Evolutionary conservation across 139 green algal species (phyloP).

Genomic region (Picochlorum sp.): DNA sequence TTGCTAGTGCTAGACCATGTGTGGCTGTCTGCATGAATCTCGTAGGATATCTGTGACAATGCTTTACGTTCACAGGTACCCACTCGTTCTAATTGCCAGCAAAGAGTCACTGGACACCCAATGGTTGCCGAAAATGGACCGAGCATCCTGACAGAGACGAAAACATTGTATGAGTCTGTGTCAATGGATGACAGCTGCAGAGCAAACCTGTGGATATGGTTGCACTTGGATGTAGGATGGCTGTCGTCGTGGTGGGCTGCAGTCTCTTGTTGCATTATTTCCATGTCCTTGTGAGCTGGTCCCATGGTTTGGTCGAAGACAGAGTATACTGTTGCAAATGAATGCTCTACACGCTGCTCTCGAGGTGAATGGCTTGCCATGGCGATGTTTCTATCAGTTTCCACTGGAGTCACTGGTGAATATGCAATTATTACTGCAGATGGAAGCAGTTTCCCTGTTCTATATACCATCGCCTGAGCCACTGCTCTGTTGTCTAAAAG

Average conservation of each 20-base stretch:
- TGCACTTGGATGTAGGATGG: neutral
- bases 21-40: neutral
- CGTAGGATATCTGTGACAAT: neutral
- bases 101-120: conserved; percentile 32
- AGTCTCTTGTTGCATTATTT: no score
- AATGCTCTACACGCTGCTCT: no score
- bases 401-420: neutral
- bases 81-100: conserved; percentile 43
- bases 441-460: neutral
- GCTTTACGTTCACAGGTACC: neutral
- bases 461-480: conserved; percentile 1
- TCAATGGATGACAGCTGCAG: conserved; percentile 5
- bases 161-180: conserved; percentile 10
- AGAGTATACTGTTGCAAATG: no score
- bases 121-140: conserved; percentile 36
- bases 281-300: no score
- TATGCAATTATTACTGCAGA: neutral
- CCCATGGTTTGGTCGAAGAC: no score
- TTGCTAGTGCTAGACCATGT: conserved; percentile 19
- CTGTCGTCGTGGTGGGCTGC: neutral
- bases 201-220: neutral
- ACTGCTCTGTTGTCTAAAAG: neutral
- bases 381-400: neutral
- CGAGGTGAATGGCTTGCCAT: neutral
- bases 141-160: conserved; percentile 32